phyloP scores from a whole-genome alignment of 495 filamentous ascomycete species.

The Neurospora sublineolata region DNA sequence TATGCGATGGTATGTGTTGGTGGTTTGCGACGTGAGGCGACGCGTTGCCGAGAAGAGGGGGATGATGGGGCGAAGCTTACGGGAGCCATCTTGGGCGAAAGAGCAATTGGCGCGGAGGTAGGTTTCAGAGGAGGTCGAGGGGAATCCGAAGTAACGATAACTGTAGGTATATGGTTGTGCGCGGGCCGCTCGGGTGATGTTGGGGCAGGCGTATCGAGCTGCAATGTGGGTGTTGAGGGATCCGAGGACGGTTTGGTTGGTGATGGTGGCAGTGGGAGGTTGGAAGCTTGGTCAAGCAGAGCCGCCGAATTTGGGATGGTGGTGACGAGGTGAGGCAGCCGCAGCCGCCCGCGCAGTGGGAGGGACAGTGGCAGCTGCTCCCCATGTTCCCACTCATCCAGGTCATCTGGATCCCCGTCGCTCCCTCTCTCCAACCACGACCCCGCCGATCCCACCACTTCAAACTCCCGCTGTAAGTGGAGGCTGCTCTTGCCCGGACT shows the following conservation, averaged over 20 bases:
- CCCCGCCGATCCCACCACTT: background rate
- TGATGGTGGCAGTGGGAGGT: conserved; percentile 28
- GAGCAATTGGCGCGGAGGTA: conserved; percentile 22
- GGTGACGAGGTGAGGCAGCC: conserved; percentile 2
- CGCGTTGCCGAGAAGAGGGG: background rate
- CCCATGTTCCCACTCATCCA: background rate
- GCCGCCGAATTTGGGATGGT: background rate
- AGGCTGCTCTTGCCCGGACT: conserved; percentile 17
- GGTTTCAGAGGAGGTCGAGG: conserved; percentile 16
- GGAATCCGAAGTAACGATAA: conserved; percentile 14
- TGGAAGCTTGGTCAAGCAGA: conserved; percentile 20
- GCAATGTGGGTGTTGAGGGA: conserved; percentile 9
- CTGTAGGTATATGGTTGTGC: conserved; percentile 6
- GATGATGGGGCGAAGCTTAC: conserved; percentile 28
- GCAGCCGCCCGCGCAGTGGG: background rate
- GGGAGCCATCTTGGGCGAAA: conserved; percentile 48
- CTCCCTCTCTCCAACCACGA: background rate
- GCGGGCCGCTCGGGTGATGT: conserved; percentile 12
- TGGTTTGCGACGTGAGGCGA: background rate
- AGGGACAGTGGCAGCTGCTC: conserved; percentile 9
- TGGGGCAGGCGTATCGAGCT: conserved; percentile 18
- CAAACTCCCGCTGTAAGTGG: background rate
- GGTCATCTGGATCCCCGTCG: background rate
- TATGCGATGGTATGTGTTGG: background rate
- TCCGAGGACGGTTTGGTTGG: conserved; percentile 22